Base-by-base conservation (phyloP, 1,284 basidiomycete genomes). In the Sanghuangporus sanghuang region DNA sequence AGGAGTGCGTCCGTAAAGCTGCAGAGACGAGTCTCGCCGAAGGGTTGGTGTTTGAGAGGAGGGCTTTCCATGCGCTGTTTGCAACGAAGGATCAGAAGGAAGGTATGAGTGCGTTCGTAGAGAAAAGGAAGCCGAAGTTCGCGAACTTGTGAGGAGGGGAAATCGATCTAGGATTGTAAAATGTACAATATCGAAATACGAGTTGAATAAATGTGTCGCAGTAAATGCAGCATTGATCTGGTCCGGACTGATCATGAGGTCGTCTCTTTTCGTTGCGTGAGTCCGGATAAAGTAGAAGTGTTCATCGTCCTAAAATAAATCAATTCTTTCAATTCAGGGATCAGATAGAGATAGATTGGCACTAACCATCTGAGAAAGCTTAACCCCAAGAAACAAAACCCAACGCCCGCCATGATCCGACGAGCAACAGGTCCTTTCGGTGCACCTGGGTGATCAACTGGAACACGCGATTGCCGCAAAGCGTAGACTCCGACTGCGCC, bases 61-160 rank as follows among this genome's bases (percentile, higher is more conserved):
- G 95, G 68, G 78, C 96, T 58, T 98, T 98, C 90, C 93, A 98
- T 71, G 83, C 87, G 59, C 77, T 96, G 67, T 99, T 99, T 71
- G 95, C 95, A 16, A 98, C 96, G 49, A 85, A 90, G 66, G 96
- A 99, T 75, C 96, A 98, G 80, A 98, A 98, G 82, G 95, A 98
- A 78, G 93, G 93, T 90, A 98, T 98, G 96, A 74, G 81, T 44
- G 96, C 96, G n/a, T 98, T 99, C 73, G 88, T 89, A n/a, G 94
- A 98, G 77, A 99, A 98, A 84, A 85, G 96, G 73, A 93, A 93
- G 78, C 79, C 95, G n/a, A 83, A 84, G 53, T 98, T 93, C 77
- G 85, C 84, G 60, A 79, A 92, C 53, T 50, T 58, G 55, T 63
- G 55, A 49, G 36, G 55, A 49, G 21, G 8, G 6, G 21, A 11